phyloP scores from a whole-genome alignment of 257 asterid genomes.

The Rauvolfia tetraphylla region DNA sequence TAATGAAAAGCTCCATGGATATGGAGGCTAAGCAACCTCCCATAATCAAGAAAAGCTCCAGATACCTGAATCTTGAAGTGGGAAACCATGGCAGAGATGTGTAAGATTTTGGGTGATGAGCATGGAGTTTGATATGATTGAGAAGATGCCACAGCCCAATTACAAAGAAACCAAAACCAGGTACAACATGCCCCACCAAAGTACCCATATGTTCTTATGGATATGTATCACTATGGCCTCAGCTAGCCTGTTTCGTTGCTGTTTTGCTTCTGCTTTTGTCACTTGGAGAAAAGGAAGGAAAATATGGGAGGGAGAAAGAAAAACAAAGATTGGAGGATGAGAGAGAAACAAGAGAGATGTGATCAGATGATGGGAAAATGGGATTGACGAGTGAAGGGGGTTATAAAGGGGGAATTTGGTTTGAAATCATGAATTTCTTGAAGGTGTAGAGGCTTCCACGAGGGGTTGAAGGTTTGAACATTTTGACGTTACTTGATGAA shows the following conservation, averaged over 20 bases:
- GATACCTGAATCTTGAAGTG: conserved; percentile 33
- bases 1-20: conserved; percentile 47
- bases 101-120: conserved; percentile 52
- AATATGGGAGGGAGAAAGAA: conserved; percentile 8
- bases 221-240: background rate
- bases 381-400: background rate
- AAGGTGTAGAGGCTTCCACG: conserved; percentile 21
- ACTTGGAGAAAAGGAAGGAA: background rate
- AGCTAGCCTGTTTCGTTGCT: too few relatives aligned
- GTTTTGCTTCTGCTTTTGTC: background rate
- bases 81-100: conserved; percentile 69
- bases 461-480: conserved; percentile 27
- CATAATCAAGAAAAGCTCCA: conserved; percentile 57
- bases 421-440: conserved; percentile 3
- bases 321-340: background rate
- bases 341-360: background rate
- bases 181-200: conserved; percentile 59
- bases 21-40: conserved; percentile 35
- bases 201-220: conserved; percentile 39
- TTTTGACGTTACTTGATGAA: background rate
- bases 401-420: conserved; percentile 9
- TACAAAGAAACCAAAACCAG: conserved; percentile 61
- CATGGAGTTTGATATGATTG: conserved; percentile 59
- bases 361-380: background rate
- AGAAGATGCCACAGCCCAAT: conserved; percentile 78